These are phyloP conservation scores for Pythium aphanidermatum DNA, from an alignment of 352 stramenopile species.

Conservation along the genomic window DNA sequence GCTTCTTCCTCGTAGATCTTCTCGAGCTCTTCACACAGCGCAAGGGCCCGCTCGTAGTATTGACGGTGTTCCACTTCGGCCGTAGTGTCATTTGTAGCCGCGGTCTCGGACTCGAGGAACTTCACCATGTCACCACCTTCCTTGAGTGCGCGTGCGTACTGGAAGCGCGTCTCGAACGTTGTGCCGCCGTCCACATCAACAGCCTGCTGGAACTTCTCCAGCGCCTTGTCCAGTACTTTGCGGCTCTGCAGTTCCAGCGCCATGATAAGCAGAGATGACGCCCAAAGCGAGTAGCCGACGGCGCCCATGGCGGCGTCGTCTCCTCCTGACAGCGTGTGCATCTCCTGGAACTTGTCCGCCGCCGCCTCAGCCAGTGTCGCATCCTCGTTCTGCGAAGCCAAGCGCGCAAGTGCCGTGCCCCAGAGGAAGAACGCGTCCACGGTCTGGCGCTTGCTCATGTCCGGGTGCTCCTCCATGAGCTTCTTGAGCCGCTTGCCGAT, in stretches of 20 bases:
- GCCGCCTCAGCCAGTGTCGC: constrained; percentile 61
- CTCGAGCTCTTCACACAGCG: constrained; percentile 24
- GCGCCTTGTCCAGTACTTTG: constrained; percentile 46
- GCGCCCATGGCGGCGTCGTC: constrained; percentile 61
- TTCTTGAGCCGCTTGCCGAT: constrained; percentile 82
- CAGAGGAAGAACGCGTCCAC: constrained; percentile 78
- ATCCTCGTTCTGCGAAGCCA: constrained; percentile 74
- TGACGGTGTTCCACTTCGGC: constrained; percentile 6
- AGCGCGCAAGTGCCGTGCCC: constrained; percentile 64
- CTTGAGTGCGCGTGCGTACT: constrained; percentile 71
- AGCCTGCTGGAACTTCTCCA: constrained; percentile 62
- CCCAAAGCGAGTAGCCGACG: constrained; percentile 76
- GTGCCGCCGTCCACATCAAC: constrained; percentile 78
- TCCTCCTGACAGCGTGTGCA: constrained; percentile 38
- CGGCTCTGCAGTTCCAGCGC: constrained; percentile 61
- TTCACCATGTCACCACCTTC: constrained; percentile 62
- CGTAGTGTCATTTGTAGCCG: not conserved
- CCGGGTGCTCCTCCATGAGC: constrained; percentile 54
- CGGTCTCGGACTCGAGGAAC: constrained; percentile 30
- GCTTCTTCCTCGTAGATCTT: constrained; percentile 22
- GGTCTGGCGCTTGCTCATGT: constrained; percentile 42
- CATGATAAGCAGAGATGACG: constrained; percentile 67
- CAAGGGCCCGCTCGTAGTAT: constrained; percentile 25
- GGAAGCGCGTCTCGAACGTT: constrained; percentile 77
- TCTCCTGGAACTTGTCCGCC: constrained; percentile 80